These are phyloP conservation scores for Termitomyces sp. DNA, from an alignment of 768 basidiomycete genomes.

Conservation along the genomic window DNA sequence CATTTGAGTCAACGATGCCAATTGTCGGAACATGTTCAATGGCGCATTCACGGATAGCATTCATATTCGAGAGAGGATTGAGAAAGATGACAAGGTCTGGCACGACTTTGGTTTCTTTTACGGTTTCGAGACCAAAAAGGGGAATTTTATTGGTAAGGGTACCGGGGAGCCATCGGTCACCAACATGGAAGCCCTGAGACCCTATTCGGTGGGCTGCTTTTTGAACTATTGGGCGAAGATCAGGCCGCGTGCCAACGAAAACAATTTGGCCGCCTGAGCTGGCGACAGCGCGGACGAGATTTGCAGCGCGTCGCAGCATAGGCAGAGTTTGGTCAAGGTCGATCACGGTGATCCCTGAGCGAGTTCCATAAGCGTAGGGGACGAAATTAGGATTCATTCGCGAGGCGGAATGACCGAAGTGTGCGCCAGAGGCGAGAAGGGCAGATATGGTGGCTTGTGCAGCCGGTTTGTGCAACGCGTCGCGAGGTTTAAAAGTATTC, in stretches of 20 bases:
- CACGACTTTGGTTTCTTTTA: constrained; percentile 49
- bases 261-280: constrained; percentile 80
- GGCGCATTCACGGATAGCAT: constrained; percentile 90
- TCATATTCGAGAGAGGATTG: constrained; percentile 82
- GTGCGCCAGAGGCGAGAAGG: constrained; percentile 89
- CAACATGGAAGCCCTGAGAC: constrained; percentile 77
- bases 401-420: constrained; percentile 83
- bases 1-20: constrained; percentile 92
- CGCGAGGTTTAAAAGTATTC: constrained; percentile 71
- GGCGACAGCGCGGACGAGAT: constrained; percentile 79
- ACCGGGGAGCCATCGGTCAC: constrained; percentile 92
- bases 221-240: constrained; percentile 69
- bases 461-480: constrained; percentile 64
- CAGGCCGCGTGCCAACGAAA: constrained; percentile 86
- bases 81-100: constrained; percentile 92
- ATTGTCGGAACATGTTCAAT: constrained; percentile 89
- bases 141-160: constrained; percentile 84
- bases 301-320: constrained; percentile 85
- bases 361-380: constrained; percentile 90
- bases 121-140: constrained; percentile 60
- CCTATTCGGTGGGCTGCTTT: constrained; percentile 80
- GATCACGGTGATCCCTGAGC: constrained; percentile 88
- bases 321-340: constrained; percentile 94
- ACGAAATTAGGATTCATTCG: constrained; percentile 88
- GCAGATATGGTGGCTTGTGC: constrained; percentile 79